Percentiles rank a stretch among this genome's conserved stretches.
Conservation (phyloP, 2,329 filamentous ascomycete genomes). For the Macrophomina tecta region DNA sequence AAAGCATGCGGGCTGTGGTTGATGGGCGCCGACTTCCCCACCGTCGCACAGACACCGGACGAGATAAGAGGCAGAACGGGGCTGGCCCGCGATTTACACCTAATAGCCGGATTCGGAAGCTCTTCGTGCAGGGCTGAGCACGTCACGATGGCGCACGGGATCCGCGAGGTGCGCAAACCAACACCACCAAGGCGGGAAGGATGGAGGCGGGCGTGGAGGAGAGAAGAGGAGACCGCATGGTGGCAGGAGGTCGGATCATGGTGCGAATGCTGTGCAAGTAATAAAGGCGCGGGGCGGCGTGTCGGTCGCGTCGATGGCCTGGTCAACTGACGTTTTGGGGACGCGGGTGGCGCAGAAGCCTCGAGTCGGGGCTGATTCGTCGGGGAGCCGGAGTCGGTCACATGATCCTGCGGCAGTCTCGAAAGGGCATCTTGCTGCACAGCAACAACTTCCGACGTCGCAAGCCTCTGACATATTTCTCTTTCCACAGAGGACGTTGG, state of each 20-base stretch:
- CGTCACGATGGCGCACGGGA: background rate
- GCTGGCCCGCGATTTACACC: background rate
- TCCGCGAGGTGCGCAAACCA: background rate
- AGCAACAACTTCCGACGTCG: background rate
- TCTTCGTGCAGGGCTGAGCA: background rate
- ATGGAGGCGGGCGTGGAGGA: background rate
- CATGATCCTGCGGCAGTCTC: background rate
- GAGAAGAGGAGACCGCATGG: background rate
- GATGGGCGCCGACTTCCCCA: conserved; percentile 12
- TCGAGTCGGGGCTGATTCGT: background rate
- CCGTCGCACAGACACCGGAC: conserved; percentile 10
- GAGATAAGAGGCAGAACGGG: conserved; percentile 7
- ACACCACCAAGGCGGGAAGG: background rate
- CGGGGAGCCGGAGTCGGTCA: background rate
- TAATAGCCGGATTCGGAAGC: background rate
- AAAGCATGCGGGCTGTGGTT: background rate
- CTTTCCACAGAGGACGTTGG: too few relatives aligned
- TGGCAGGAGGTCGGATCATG: conserved; percentile 8
- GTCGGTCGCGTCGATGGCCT: background rate
- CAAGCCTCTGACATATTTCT: background rate
- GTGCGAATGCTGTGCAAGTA: background rate
- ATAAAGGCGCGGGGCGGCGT: background rate
- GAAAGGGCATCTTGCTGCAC: background rate
- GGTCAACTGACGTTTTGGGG: conserved; percentile 11
- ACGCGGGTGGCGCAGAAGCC: background rate